Conservation (phyloP, 495 filamentous ascomycete genomes). For the Aspergillus nanangensis region DNA sequence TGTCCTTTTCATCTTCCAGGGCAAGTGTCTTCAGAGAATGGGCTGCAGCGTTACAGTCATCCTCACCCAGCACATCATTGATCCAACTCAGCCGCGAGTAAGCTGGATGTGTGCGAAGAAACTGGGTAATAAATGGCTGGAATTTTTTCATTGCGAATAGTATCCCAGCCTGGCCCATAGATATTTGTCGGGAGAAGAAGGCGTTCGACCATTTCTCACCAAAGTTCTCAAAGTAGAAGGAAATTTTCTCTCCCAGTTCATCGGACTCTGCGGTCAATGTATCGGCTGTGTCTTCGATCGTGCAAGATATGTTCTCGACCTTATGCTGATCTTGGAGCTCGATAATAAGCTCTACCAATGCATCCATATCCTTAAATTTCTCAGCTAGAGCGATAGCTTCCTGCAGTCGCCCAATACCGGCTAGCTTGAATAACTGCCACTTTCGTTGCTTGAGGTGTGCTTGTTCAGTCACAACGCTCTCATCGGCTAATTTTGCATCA, state of each 20-base stretch:
- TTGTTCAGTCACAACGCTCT: conserved; percentile 43
- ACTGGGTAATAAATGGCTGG: conserved; percentile 64
- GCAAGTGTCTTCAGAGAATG: conserved; percentile 62
- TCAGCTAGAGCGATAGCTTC: conserved; percentile 71
- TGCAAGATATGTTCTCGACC: conserved; percentile 8
- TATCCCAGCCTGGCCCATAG: conserved; percentile 54
- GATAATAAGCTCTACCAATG: conserved; percentile 60
- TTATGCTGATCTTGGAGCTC: conserved; percentile 40
- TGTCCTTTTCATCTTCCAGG: conserved; percentile 59
- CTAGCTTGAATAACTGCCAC: conserved; percentile 56
- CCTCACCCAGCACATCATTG: conserved; percentile 74
- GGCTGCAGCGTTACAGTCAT: conserved; percentile 67
- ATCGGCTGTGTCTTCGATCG: not conserved
- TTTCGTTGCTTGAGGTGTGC: conserved; percentile 50
- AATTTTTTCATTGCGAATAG: conserved; percentile 64
- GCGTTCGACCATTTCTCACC: conserved; percentile 74
- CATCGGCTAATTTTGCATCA: conserved; percentile 39
- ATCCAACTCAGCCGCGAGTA: conserved; percentile 87
- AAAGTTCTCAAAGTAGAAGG: conserved; percentile 66
- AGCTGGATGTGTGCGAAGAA: conserved; percentile 62
- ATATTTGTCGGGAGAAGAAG: conserved; percentile 72
- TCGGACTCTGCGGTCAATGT: conserved; percentile 20
- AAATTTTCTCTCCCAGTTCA: conserved; percentile 41
- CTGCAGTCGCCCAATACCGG: conserved; percentile 62
- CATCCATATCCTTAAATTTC: conserved; percentile 63